Base-by-base conservation (phyloP, 2,329 filamentous ascomycete species). In the Incumbomyces delicatus region DNA sequence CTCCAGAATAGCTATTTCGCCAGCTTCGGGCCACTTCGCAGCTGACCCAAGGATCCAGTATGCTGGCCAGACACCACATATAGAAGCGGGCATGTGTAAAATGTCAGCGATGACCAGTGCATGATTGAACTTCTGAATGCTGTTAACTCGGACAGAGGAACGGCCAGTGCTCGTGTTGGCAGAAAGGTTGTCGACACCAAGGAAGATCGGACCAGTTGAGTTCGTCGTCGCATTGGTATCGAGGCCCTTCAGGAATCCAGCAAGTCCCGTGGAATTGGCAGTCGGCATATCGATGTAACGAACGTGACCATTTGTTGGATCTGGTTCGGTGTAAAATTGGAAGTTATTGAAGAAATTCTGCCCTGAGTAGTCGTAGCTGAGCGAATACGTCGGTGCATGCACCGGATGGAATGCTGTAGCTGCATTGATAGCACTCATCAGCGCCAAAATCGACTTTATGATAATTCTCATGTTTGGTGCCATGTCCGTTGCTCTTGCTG, bases 1-100 rank as follows among this genome's bases (percentile, higher is more conserved):
- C 53, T 76, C 73, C 51, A 75, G 69, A 36, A 76, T 68, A 55
- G 75, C 73, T 39, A 75, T 73, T 61, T 72, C 69, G 13, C 69
- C 69, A 29, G 64, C 61, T 1, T 55, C 41, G 1, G 68, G 68
- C 69, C 69, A 71, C 12, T 35, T 30, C 5, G 22, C 33, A n/a
- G 30, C 39, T 11, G 44, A 37, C 14, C 67, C 67, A 0, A 66
- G 57, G 2, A 68, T 62, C 69, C 69, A 71, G 50, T 67, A 71
- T 6, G 69, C 69, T 1, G 72, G 72, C 73, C 73, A 76, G 27
- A 64, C 68, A 37, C 68, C 73, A 48, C 73, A 76, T 27, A 63
- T 61, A 33, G 61, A 61, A 7, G 61, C 64, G 1, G 71, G 71
- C 61, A 71, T 68, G 53, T 74, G 71, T 3, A 58, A 55, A 42